phyloP scores from a whole-genome alignment of 2,329 filamentous ascomycete genomes.

The Xylaria hypoxylon region DNA sequence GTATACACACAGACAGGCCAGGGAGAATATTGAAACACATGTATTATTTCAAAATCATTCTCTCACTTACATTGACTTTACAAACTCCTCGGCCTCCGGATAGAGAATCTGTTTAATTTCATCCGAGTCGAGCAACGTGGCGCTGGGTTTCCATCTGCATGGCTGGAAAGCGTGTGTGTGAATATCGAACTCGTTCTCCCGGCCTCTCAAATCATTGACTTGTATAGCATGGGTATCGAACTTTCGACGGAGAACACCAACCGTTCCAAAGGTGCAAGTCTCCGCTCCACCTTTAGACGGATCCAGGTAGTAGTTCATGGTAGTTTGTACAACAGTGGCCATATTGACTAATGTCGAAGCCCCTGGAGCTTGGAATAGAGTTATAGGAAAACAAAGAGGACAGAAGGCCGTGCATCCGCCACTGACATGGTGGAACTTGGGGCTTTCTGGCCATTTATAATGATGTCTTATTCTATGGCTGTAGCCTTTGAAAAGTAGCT shows the following conservation, averaged over 20 bases:
- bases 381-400: not conserved
- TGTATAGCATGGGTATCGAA: constrained; percentile 32
- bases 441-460: not conserved
- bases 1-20: not conserved
- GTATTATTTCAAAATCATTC: not conserved
- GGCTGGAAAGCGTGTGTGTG: constrained; percentile 32
- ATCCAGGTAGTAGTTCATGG: constrained; percentile 38
- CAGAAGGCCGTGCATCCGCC: not conserved
- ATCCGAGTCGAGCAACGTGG: constrained; percentile 12
- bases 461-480: not conserved
- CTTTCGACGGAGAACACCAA: constrained; percentile 35
- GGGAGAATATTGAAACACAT: not conserved
- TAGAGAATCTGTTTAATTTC: constrained; percentile 19
- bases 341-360: constrained; percentile 1
- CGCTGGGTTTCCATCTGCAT: constrained; percentile 33
- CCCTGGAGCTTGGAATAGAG: not conserved
- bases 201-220: constrained; percentile 29
- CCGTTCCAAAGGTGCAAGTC: constrained; percentile 29
- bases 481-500: not conserved
- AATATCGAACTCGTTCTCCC: constrained; percentile 30
- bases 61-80: constrained; percentile 35
- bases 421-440: not conserved
- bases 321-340: constrained; percentile 21
- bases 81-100: constrained; percentile 31
- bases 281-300: constrained; percentile 25